phyloP scores from a whole-genome alignment of 2,329 filamentous ascomycete genomes.

The Pseudophaeomoniella oleicola region DNA sequence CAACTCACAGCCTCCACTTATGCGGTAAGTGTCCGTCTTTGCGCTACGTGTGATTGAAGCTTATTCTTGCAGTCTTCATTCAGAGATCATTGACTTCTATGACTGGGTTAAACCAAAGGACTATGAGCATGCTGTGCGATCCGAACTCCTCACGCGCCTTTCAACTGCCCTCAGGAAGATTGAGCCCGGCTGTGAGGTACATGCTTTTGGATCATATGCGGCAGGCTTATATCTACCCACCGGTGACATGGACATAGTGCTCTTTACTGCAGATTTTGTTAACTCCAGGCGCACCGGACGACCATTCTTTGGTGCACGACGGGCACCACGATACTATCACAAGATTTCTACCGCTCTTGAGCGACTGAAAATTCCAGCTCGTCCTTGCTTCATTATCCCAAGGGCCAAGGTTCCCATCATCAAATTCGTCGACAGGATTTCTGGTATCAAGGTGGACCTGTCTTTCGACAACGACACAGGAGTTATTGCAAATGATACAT shows the following conservation, averaged over 20 bases:
- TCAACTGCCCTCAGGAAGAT: constrained; percentile 40
- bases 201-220: constrained; percentile 85
- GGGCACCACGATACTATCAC: not conserved
- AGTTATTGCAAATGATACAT: constrained; percentile 64
- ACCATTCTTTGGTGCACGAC: not conserved
- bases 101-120: constrained; percentile 62
- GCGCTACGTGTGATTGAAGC: constrained; percentile 6
- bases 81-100: constrained; percentile 82
- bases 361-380: not conserved
- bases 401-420: constrained; percentile 78
- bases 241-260: constrained; percentile 87
- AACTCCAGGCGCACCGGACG: not conserved
- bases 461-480: constrained; percentile 90
- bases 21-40: not conserved
- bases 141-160: constrained; percentile 57
- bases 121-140: constrained; percentile 64
- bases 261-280: constrained; percentile 32
- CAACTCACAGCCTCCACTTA: not conserved
- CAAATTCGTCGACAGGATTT: constrained; percentile 71
- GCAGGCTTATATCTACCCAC: constrained; percentile 64
- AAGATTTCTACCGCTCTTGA: not conserved
- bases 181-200: constrained; percentile 49
- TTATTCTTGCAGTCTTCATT: constrained; percentile 53
- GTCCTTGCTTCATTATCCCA: constrained; percentile 44
- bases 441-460: constrained; percentile 73